Evolutionary conservation across 2,329 filamentous ascomycete species (phyloP).

Genomic region (Hirsutella thompsonii): DNA sequence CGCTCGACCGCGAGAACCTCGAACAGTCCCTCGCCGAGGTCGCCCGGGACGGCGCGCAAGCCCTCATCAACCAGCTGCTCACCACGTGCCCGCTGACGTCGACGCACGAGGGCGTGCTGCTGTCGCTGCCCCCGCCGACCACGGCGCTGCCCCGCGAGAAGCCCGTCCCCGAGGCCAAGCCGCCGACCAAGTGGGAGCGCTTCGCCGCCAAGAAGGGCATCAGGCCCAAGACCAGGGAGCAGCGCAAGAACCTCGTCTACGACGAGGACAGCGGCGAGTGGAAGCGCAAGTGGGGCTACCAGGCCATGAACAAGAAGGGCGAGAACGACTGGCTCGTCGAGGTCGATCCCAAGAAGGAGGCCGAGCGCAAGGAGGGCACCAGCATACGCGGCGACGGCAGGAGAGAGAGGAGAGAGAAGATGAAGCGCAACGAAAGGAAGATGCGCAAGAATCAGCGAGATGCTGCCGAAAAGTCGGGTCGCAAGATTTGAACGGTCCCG

Average conservation of each 20-base stretch:
- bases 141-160: slow-evolving; percentile 82
- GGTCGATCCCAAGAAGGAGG: slow-evolving; percentile 67
- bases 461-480: slow-evolving; percentile 13
- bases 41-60: slow-evolving; percentile 83
- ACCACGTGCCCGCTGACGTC: slow-evolving; percentile 72
- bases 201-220: slow-evolving; percentile 98
- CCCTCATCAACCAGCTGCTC: slow-evolving; percentile 86
- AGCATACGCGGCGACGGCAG: slow-evolving; percentile 49
- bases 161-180: slow-evolving; percentile 68
- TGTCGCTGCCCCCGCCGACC: slow-evolving; percentile 58
- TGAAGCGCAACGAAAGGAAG: slow-evolving; percentile 58
- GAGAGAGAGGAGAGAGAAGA: slow-evolving; percentile 52
- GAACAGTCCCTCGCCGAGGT: slow-evolving; percentile 59
- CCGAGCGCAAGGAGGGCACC: slow-evolving; percentile 46
- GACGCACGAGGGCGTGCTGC: slow-evolving; percentile 57
- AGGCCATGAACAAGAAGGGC: slow-evolving; percentile 74
- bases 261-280: slow-evolving; percentile 78
- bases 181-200: slow-evolving; percentile 86
- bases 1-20: slow-evolving; percentile 35
- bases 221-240: slow-evolving; percentile 71
- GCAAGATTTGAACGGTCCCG: slow-evolving; percentile 7
- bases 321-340: slow-evolving; percentile 86
- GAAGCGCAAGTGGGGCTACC: slow-evolving; percentile 92
- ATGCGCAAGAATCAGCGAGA: slow-evolving; percentile 53
- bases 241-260: slow-evolving; percentile 61